A percentile compares a stretch with the other conserved stretches of the same genome.
These are phyloP conservation scores for Corrigiola litoralis DNA, from an alignment of 179 eudicot genomes.

Conservation along the genomic window DNA sequence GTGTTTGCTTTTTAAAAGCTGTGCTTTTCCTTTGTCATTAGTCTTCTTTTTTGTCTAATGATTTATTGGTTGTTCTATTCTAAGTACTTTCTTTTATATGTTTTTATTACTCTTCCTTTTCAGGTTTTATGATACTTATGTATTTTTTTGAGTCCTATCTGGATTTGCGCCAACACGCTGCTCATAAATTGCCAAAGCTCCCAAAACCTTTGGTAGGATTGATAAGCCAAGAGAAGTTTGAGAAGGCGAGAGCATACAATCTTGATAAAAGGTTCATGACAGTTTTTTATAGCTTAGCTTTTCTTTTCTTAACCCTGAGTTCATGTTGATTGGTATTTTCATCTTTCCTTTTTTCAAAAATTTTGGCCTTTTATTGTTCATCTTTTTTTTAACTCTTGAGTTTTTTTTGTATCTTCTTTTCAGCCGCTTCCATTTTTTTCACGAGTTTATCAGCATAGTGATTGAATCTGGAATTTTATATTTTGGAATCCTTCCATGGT, in stretches of 20 bases:
- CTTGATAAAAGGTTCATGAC: conserved; percentile 79
- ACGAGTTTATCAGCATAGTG: conserved; percentile 72
- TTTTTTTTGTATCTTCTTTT: not conserved
- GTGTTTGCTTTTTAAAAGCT: no score
- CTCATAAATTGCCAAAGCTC: conserved; percentile 71
- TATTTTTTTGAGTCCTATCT: conserved; percentile 83
- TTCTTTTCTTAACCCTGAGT: not conserved
- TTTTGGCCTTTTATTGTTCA: no score
- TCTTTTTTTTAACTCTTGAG: not conserved
- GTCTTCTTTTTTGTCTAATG: not conserved
- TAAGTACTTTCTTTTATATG: not conserved
- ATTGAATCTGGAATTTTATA: conserved; percentile 82
- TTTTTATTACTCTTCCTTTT: conserved; percentile 1
- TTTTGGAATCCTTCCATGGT: conserved; percentile 79
- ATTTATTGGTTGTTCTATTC: not conserved
- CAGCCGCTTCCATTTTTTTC: conserved; percentile 93
- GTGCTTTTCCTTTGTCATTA: not conserved
- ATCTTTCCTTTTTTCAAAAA: not conserved
- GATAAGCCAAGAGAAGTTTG: conserved; percentile 87
- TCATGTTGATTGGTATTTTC: not conserved
- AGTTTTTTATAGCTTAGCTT: not conserved
- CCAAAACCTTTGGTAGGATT: conserved; percentile 80
- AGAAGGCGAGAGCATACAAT: conserved; percentile 88
- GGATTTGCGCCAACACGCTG: conserved; percentile 80
- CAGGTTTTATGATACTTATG: conserved; percentile 92